phyloP scores from a whole-genome alignment of 2,329 filamentous ascomycete genomes.

The Arthrobotrys musiformis region DNA sequence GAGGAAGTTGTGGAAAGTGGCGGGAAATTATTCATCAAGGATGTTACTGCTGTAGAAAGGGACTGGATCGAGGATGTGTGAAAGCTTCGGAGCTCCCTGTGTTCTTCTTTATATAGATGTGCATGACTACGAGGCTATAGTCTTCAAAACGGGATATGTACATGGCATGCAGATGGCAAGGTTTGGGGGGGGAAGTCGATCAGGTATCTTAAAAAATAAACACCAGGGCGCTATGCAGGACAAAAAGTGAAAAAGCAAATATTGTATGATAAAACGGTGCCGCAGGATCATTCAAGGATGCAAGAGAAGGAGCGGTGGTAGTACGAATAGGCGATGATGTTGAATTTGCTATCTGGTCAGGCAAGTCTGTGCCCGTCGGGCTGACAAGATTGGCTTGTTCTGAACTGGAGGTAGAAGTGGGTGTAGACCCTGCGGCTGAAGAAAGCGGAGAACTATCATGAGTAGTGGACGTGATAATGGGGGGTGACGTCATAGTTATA shows the following conservation, averaged over 20 bases:
- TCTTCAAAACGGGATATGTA: not conserved
- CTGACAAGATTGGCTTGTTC: not conserved
- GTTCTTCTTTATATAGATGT: not conserved
- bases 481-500: not conserved
- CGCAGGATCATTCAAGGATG: not conserved
- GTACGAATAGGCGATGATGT: constrained; percentile 25
- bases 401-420: constrained; percentile 17
- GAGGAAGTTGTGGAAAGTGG: constrained; percentile 90
- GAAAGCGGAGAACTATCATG: constrained; percentile 13
- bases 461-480: constrained; percentile 3
- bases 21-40: constrained; percentile 86
- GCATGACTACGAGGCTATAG: not conserved
- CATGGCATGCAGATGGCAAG: not conserved
- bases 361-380: constrained; percentile 9
- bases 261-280: not conserved
- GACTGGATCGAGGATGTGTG: constrained; percentile 72
- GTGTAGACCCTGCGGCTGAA: not conserved
- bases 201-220: constrained; percentile 3
- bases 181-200: not conserved
- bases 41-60: constrained; percentile 90
- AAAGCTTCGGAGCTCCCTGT: not conserved
- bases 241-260: not conserved
- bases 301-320: constrained; percentile 7
- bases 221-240: constrained; percentile 25
- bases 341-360: constrained; percentile 16